These are phyloP conservation scores for Ophiorrhiza pumila DNA, from an alignment of 257 asterid species.

Conservation along the genomic window DNA sequence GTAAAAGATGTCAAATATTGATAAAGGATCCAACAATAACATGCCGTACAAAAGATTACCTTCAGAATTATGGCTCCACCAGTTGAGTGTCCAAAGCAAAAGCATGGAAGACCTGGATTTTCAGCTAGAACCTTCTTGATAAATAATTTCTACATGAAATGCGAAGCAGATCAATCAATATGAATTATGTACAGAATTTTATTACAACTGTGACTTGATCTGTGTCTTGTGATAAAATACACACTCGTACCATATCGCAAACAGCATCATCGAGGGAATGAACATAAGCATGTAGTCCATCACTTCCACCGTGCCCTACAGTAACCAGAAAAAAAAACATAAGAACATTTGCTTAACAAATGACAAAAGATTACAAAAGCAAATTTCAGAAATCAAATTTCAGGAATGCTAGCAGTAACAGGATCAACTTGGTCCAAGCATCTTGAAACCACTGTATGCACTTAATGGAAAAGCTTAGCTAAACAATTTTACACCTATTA, in stretches of 20 bases:
- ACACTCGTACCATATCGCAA: constrained; percentile 53
- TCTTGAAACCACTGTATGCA: not conserved
- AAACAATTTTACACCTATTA: not conserved
- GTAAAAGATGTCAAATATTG: not conserved
- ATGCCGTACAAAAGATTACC: constrained; percentile 34
- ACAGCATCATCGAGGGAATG: constrained; percentile 81
- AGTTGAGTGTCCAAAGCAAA: constrained; percentile 93
- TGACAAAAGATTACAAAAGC: not conserved
- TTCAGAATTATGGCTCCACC: constrained; percentile 87
- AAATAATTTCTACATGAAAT: constrained; percentile 48
- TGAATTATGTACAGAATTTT: not conserved
- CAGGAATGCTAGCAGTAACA: not conserved
- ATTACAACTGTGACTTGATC: not conserved
- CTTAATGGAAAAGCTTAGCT: not conserved
- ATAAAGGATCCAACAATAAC: not conserved
- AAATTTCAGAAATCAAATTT: not conserved
- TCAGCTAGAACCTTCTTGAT: constrained; percentile 58
- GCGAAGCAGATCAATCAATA: constrained; percentile 6
- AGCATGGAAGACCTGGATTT: constrained; percentile 65
- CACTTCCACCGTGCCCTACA: constrained; percentile 96
- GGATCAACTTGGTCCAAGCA: not conserved
- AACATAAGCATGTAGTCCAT: constrained; percentile 87
- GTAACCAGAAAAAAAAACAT: constrained; percentile 1
- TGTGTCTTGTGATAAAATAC: not conserved
- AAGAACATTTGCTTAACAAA: not conserved